Evolutionary conservation across 1,284 basidiomycete genomes (phyloP), one percentile per base, ranked within the genome.

Genomic region (Moesziomyces aphidis): DNA sequence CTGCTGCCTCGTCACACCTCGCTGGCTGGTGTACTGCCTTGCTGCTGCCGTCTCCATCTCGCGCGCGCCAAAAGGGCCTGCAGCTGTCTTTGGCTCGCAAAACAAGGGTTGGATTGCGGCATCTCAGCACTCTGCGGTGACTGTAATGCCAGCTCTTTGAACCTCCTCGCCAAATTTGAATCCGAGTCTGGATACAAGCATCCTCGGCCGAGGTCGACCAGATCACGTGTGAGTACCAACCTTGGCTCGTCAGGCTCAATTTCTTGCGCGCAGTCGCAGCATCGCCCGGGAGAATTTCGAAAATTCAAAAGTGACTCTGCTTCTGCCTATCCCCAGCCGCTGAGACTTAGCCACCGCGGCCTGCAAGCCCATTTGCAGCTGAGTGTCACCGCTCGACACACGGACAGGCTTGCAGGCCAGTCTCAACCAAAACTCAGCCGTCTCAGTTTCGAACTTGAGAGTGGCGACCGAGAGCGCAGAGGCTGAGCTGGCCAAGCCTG

Each of bases 81-180:
- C 39, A 19, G 39, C 22, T 51, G 19, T 6, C 43, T 23, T 34
- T 58, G 43, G 13, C 24, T 47, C 43, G 22, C 52, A 59, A 62
- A 58, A 57, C 43, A 61, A 10, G 34, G 36, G 21, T 50, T 55
- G 50, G 56, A 60, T 73, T 57, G 70, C 70, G 55, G 64, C 56
- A 61, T 64, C 50, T 46, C 31, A 45, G 43, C 46, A 15, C 39
- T 19, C 15, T 19, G 39, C 17, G 19, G 15, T 17, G 17, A 19
- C 5, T 15, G 39, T 6, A 44, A 36, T 54, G 42, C 31, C 43
- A 50, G 19, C 51, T 31, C 34, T 0, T 23, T 28, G 47, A 50
- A 34, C 24, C 17, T 1, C 23, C 19, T 50, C 8, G 0, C 5
- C 1, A 22, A 50, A 36, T 21, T 34, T 13, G 22, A 51, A 21